Evolutionary conservation across 106 monocot species (phyloP), one percentile per base, ranked within the genome.

Genomic region (Dendrobium officinale): DNA sequence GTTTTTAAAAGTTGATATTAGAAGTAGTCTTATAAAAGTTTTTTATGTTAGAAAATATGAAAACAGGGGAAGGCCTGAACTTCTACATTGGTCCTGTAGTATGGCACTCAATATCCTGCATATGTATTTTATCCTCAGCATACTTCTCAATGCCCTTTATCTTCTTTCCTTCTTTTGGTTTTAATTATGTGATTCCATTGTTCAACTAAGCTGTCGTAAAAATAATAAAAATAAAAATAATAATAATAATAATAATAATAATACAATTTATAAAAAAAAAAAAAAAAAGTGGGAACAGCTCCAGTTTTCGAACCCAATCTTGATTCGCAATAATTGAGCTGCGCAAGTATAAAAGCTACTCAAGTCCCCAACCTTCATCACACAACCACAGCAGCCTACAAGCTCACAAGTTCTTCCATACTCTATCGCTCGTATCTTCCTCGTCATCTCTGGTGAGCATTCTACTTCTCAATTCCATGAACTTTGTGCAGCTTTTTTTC

Each of bases 271-370:
- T 27, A 0, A 27, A 27, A 27, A 58, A 20, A 58, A 17, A n/a
- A 78, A 78, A 77, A 26, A 54, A 80, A 64, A 75, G 16, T 64
- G 45, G 82, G 70, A 84, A 79, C 86, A 79, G 66, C 77, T 64
- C 68, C 86, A 72, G 79, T 58, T 84, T 82, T 85, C 86, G 78
- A 87, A 79, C 81, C 84, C 80, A 33, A 82, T 79, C 73, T 83
- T 85, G 87, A 87, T 87, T 90, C 86, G 66, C 87, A 61, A 90
- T 82, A 78, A 85, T 90, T 83, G 81, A 82, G 77, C 61, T 81
- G 48, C 67, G n/a, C 79, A 18, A 77, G 67, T 87, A 89, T 87
- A 92, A 89, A 89, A 85, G 17, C 75, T 44, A 55, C 79, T 42
- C 55, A 79, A 78, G n/a, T 20, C 18, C 79, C 78, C 49, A 42